phyloP scores from a whole-genome alignment of 768 basidiomycete genomes.

The Cubamyces lactineus region DNA sequence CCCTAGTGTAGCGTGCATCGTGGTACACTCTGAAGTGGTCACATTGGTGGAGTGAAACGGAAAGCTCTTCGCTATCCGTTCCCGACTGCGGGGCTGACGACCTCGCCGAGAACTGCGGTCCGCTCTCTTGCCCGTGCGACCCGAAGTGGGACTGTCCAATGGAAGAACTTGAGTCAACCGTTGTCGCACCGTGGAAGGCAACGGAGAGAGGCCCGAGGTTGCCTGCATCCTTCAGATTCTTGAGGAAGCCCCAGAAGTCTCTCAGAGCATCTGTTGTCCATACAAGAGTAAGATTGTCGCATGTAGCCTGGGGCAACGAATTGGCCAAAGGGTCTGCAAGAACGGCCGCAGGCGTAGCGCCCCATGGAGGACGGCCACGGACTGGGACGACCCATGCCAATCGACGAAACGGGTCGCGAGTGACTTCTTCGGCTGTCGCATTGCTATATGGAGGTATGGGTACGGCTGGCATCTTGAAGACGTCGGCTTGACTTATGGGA shows the following conservation, averaged over 20 bases:
- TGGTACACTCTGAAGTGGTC: slow-evolving; percentile 28
- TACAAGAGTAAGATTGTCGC: neutral
- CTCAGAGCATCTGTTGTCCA: slow-evolving; percentile 23
- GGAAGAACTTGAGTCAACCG: neutral
- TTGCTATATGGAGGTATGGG: slow-evolving; percentile 21
- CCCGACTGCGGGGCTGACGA: neutral
- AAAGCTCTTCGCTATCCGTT: neutral
- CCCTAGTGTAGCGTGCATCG: slow-evolving; percentile 16
- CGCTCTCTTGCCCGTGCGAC: slow-evolving; percentile 7
- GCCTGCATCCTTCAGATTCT: slow-evolving; percentile 4
- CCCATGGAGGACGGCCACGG: slow-evolving; percentile 24
- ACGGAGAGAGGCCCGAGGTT: slow-evolving; percentile 25
- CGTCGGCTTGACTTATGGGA: neutral
- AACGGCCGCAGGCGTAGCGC: slow-evolving; percentile 15
- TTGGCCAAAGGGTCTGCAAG: neutral
- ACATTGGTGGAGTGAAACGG: neutral
- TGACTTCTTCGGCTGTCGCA: neutral
- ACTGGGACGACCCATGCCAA: slow-evolving; percentile 27
- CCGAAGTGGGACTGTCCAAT: slow-evolving; percentile 1
- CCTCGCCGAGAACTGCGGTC: neutral
- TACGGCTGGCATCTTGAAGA: neutral
- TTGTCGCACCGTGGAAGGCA: slow-evolving; percentile 15
- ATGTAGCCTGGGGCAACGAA: neutral
- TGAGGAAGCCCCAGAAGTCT: slow-evolving; percentile 22
- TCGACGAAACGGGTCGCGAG: slow-evolving; percentile 12